Evolutionary conservation across 805 yeast genomes (phyloP), one percentile per base, ranked within the genome.

Genomic region (Brettanomyces sp.): DNA sequence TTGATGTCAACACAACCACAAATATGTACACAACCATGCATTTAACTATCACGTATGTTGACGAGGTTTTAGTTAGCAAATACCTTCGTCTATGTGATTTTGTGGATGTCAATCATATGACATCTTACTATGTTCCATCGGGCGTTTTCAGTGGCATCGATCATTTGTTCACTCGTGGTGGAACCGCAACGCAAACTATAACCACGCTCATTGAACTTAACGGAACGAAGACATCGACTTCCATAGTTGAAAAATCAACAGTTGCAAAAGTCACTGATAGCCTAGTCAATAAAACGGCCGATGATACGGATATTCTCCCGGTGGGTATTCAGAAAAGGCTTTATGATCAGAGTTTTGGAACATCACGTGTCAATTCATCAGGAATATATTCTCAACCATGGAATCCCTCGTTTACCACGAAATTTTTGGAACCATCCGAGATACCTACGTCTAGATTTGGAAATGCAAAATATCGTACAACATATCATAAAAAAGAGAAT

Each of bases 21-120:
- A 74, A 75, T 56, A 66, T 60, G 50, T 75, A 58, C 54, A 73
- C 80, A 8, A 73, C 79, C 2, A 56, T 76, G 39, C 76, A 73
- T 45, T 71, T 73, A 11, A 62, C 64, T 35, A 58, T 74, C 7
- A 64, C 63, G 41, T 74, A 69, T 52, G 63, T 66, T 57, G 78
- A 75, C 14, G 68, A 69, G 39, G 56, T 59, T 24, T 55, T 74
- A 6, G 53, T 63, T 9, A 67, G 65, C 47, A 68, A 69, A 36
- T 68, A 68, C 49, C 51, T 60, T 21, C 57, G 79, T 21, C 60
- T 76, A 36, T 76, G 81, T 56, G 66, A 65, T 23, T 52, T 53
- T 42, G 51, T 55, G 8, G 22, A 47, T 6, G 53, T 56, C n/a
- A 54, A 55, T 36, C 53, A 49, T 33, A 41, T 49, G 12, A 49